Percentiles rank a stretch among this genome's conserved stretches.
Evolutionary conservation across 768 basidiomycete species (phyloP).

Genomic region (Termitomyces sp.): DNA sequence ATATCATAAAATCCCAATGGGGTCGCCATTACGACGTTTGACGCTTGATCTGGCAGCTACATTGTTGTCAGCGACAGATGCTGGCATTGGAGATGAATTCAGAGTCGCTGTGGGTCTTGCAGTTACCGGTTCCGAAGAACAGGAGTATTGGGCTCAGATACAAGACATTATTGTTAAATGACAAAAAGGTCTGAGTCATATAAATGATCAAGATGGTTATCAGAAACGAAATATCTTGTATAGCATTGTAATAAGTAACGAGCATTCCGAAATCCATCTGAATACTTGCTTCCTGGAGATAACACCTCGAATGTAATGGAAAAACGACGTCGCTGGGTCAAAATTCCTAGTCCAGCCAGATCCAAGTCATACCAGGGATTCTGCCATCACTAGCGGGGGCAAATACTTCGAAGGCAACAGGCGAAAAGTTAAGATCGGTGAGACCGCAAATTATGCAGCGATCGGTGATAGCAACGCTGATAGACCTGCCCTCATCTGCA

Average conservation of each 20-base stretch:
- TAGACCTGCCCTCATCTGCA: constrained; percentile 45
- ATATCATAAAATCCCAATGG: constrained; percentile 56
- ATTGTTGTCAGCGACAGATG: constrained; percentile 16
- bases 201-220: not conserved
- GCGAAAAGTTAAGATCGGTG: constrained; percentile 59
- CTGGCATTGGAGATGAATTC: constrained; percentile 5
- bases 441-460: constrained; percentile 51
- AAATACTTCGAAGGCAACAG: constrained; percentile 46
- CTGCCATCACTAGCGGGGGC: constrained; percentile 43
- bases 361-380: constrained; percentile 44
- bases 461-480: constrained; percentile 51
- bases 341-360: constrained; percentile 21
- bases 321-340: not conserved
- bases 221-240: not conserved
- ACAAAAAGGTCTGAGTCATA: not conserved
- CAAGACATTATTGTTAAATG: constrained; percentile 9
- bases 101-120: constrained; percentile 28
- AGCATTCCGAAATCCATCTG: constrained; percentile 4
- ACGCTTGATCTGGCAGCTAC: constrained; percentile 57
- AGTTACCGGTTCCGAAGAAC: constrained; percentile 30
- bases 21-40: constrained; percentile 42
- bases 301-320: constrained; percentile 22
- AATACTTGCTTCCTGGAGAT: constrained; percentile 11
- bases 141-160: constrained; percentile 32
- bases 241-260: constrained; percentile 5